These are phyloP conservation scores for Mortierella sp. DNA, from an alignment of 371 early-diverging fungal genomes.

Conservation along the genomic window DNA sequence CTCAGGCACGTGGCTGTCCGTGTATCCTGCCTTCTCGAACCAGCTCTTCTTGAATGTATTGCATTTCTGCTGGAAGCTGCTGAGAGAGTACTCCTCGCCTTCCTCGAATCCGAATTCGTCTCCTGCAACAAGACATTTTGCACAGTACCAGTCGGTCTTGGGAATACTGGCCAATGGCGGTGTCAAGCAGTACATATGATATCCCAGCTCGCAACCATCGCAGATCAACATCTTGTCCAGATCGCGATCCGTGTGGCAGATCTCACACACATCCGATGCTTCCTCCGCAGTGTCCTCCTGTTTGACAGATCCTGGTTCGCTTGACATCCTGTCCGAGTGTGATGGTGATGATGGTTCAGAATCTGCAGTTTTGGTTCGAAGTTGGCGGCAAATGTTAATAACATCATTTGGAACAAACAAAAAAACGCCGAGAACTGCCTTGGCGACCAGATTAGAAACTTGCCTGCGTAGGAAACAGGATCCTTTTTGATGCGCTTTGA, in stretches of 20 bases:
- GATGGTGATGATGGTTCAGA: slow-evolving; percentile 55
- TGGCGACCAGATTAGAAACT: not conserved
- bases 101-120: slow-evolving; percentile 96
- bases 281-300: slow-evolving; percentile 23
- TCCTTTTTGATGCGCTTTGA: slow-evolving; percentile 57
- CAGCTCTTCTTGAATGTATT: slow-evolving; percentile 85
- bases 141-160: slow-evolving; percentile 88
- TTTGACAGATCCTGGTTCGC: slow-evolving; percentile 35
- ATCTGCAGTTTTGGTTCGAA: slow-evolving; percentile 14
- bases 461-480: slow-evolving; percentile 52
- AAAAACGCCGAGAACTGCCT: not conserved
- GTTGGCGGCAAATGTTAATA: not conserved
- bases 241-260: slow-evolving; percentile 69
- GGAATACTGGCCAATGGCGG: slow-evolving; percentile 80
- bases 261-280: slow-evolving; percentile 68
- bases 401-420: not conserved
- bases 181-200: slow-evolving; percentile 84
- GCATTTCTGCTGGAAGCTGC: slow-evolving; percentile 83
- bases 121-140: slow-evolving; percentile 79
- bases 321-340: slow-evolving; percentile 42
- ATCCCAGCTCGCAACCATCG: slow-evolving; percentile 89
- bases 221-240: slow-evolving; percentile 84
- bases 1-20: slow-evolving; percentile 71
- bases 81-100: slow-evolving; percentile 83
- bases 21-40: slow-evolving; percentile 65